phyloP scores from a whole-genome alignment of 208 protist genomes.

The Trypanosoma platydactyli region DNA sequence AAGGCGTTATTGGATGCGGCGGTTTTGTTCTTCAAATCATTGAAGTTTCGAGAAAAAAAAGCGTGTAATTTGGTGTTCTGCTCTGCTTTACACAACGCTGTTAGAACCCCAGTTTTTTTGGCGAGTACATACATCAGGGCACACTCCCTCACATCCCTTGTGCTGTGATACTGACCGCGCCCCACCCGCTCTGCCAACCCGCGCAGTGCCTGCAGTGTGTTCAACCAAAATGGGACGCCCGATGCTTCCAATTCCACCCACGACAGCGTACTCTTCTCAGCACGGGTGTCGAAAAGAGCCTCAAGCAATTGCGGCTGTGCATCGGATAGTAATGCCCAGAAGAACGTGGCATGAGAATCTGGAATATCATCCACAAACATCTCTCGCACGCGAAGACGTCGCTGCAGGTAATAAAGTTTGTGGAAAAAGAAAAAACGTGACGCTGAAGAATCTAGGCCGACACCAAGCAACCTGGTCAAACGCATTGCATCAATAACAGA shows the following conservation, averaged over 20 bases:
- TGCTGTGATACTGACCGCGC: slow-evolving; percentile 73
- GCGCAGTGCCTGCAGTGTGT: slow-evolving; percentile 52
- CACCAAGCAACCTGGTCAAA: slow-evolving; percentile 37
- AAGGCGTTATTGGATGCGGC: slow-evolving; percentile 92
- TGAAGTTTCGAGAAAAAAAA: slow-evolving; percentile 93
- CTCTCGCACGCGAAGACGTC: slow-evolving; percentile 47
- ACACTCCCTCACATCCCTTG: slow-evolving; percentile 62
- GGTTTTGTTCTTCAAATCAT: slow-evolving; percentile 48
- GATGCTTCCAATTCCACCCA: slow-evolving; percentile 67
- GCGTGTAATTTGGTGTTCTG: slow-evolving; percentile 72
- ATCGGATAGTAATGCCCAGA: slow-evolving; percentile 31
- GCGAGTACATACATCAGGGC: slow-evolving; percentile 92
- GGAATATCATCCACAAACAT: slow-evolving; percentile 16
- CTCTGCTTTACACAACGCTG: slow-evolving; percentile 89
- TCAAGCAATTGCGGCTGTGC: slow-evolving; percentile 22
- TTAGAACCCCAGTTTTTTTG: slow-evolving; percentile 79
- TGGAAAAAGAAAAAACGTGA: slow-evolving; percentile 73
- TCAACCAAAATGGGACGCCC: slow-evolving; percentile 72
- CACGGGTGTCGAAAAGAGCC: slow-evolving; percentile 1
- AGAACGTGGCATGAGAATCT: slow-evolving; percentile 41
- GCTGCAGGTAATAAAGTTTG: slow-evolving; percentile 49
- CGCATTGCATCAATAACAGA: slow-evolving; percentile 73
- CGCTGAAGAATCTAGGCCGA: slow-evolving; percentile 73
- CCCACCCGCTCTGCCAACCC: slow-evolving; percentile 73
- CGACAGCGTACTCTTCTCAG: slow-evolving; percentile 19